Evolutionary conservation across 1,139 yeast species (phyloP), one percentile per base, ranked within the genome.

Genomic region (Lodderomyces metapsilosis): DNA sequence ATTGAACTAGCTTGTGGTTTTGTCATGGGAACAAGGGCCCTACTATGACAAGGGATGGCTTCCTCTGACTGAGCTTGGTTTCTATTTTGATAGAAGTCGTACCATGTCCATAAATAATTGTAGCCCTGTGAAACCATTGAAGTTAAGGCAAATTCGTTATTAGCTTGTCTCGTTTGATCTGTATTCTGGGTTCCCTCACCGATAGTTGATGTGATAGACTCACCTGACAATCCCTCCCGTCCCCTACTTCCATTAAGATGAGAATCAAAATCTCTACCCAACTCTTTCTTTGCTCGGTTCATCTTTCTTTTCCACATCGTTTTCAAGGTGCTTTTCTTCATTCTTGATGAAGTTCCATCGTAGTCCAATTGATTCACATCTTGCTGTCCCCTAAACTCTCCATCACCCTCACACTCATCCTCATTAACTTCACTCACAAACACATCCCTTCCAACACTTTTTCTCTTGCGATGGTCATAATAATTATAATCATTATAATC

Each of bases 401-500:
- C 45, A 10, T 49, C 55, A 23, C 47, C 51, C 17, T 52, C 58
- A 3, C 53, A 49, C 24, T 53, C 60, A 40, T 44, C 52, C 28
- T 56, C 57, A 34, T 53, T 50, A 28, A 17, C 33, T 13, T 43
- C 45, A 17, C 36, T 40, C 6, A 49, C 56, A 43, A 50, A 52
- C 2, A 42, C 21, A 5, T 40, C 42, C 13, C 30, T 34, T 2
- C 42, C 40, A 22, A 36, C 36, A 2, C 30, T 24, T 28, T 49
- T 42, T 28, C 45, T 45, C 18, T 42, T 42, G 35, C 54, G 52
- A 42, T 59, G 52, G 32, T 58, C 58, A 43, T 65, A 69, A 49
- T 71, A 71, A 49, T 71, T 73, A 47, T 67, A 70, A 30, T 62
- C 58, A 15, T 59, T 50, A 43, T 67, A 67, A 39, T 66, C 62